Evolutionary conservation across 2,329 filamentous ascomycete species (phyloP).

Genomic region (Chaetomiaceae sp.): DNA sequence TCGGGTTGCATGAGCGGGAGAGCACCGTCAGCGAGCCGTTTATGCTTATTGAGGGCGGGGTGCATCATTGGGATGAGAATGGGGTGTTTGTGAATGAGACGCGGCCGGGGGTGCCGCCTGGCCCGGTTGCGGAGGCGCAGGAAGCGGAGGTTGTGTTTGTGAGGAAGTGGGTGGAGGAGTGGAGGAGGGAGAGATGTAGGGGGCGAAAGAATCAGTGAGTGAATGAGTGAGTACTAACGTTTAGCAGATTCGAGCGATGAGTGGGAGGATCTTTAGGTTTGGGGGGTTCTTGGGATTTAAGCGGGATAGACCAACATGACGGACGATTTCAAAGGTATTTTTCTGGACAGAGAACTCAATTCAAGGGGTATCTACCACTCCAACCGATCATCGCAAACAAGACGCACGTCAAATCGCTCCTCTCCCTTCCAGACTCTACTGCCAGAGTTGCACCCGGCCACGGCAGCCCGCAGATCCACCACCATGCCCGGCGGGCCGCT

Average conservation of each 20-base stretch:
- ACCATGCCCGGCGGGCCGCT: constrained; percentile 60
- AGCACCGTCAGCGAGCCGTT: constrained; percentile 65
- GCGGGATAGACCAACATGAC: too few species aligned
- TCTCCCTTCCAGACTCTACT: constrained; percentile 54
- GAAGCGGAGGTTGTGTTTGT: constrained; percentile 57
- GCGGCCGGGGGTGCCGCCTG: constrained; percentile 52
- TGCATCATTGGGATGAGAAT: constrained; percentile 80
- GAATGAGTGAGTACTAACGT: constrained; percentile 15
- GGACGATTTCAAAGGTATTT: too few species aligned
- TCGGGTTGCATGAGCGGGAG: constrained; percentile 51
- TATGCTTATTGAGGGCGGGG: constrained; percentile 66
- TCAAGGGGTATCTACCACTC: constrained; percentile 32
- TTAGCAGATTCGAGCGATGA: constrained; percentile 11
- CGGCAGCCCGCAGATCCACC: constrained; percentile 49
- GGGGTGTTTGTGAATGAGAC: constrained; percentile 62
- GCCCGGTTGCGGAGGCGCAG: constrained; percentile 56
- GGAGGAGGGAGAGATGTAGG: constrained; percentile 30
- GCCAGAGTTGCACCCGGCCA: constrained; percentile 51
- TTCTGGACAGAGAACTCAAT: too few species aligned
- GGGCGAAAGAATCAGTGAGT: background rate
- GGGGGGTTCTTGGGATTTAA: too few species aligned
- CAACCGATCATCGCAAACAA: constrained; percentile 58
- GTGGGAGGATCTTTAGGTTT: constrained; percentile 11
- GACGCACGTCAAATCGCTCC: constrained; percentile 49
- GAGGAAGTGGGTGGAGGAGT: constrained; percentile 62